Conservation (phyloP, 257 asterid genomes). For the Solanum rostratum region DNA sequence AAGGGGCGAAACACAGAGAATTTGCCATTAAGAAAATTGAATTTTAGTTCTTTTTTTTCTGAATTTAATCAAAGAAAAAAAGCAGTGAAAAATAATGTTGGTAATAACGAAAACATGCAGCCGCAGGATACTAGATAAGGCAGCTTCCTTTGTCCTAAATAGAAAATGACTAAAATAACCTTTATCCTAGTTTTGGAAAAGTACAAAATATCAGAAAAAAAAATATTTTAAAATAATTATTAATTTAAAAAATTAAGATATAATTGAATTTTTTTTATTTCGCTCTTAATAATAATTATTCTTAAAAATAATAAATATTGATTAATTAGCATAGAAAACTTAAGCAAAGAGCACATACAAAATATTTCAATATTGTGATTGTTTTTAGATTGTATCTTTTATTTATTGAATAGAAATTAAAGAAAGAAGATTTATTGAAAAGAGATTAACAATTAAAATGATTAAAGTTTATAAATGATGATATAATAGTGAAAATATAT, state of each 20-base stretch:
- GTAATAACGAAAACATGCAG: not conserved
- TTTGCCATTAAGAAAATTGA: conserved; percentile 17
- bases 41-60: not conserved
- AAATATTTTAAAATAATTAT: too few relatives aligned
- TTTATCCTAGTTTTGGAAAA: not conserved
- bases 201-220: not conserved
- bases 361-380: too few relatives aligned
- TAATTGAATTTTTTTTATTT: too few relatives aligned
- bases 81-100: not conserved
- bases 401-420: too few relatives aligned
- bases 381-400: too few relatives aligned
- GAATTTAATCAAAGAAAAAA: not conserved
- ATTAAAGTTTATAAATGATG: not conserved
- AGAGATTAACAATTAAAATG: not conserved
- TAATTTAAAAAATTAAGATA: too few relatives aligned
- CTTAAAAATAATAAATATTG: too few relatives aligned
- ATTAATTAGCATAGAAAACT: too few relatives aligned
- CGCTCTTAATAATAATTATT: not conserved
- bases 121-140: not conserved
- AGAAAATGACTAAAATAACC: not conserved
- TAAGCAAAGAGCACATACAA: too few relatives aligned
- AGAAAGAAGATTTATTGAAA: too few relatives aligned
- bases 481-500: too few relatives aligned
- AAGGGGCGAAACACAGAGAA: not conserved
- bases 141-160: not conserved